Conservation (phyloP, 495 filamentous ascomycete species). For the Filosporella fistucella region DNA sequence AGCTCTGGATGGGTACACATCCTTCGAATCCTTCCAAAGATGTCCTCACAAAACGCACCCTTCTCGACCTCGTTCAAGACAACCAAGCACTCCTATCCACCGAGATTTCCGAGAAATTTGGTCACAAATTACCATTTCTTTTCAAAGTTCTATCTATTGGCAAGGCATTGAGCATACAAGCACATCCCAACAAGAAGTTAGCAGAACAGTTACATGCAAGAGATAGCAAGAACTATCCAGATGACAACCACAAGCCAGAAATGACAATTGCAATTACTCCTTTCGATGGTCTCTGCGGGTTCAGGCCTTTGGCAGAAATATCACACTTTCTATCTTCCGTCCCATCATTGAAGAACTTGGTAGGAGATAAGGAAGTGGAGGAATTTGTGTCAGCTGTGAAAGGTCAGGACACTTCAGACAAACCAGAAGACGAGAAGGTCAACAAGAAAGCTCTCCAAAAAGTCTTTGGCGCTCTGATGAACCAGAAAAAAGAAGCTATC, state of each 20-base stretch:
- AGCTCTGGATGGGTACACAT: slow-evolving; percentile 99
- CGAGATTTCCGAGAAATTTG: slow-evolving; percentile 67
- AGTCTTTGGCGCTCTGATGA: slow-evolving; percentile 77
- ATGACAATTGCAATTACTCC: slow-evolving; percentile 97
- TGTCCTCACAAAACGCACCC: slow-evolving; percentile 72
- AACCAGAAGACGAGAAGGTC: slow-evolving; percentile 43
- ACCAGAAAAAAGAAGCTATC: slow-evolving; percentile 60
- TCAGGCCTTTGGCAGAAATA: slow-evolving; percentile 83
- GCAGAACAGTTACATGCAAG: slow-evolving; percentile 81
- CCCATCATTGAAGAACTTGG: slow-evolving; percentile 66
- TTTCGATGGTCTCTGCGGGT: slow-evolving; percentile 94
- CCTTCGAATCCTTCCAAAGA: slow-evolving; percentile 93
- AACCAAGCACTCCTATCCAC: slow-evolving; percentile 77
- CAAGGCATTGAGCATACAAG: slow-evolving; percentile 95
- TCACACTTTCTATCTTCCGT: slow-evolving; percentile 76
- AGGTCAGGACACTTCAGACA: slow-evolving; percentile 57
- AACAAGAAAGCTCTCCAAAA: slow-evolving; percentile 80
- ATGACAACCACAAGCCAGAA: slow-evolving; percentile 99
- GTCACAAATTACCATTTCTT: slow-evolving; percentile 82
- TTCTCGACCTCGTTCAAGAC: slow-evolving; percentile 85
- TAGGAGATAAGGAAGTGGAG: slow-evolving; percentile 64
- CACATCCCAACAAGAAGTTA: slow-evolving; percentile 96
- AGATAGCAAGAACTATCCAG: slow-evolving; percentile 93
- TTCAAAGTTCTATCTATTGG: slow-evolving; percentile 95
- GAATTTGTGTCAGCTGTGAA: slow-evolving; percentile 66